Conservation (phyloP, 345 rosid genomes). For the Jatropha curcas region DNA sequence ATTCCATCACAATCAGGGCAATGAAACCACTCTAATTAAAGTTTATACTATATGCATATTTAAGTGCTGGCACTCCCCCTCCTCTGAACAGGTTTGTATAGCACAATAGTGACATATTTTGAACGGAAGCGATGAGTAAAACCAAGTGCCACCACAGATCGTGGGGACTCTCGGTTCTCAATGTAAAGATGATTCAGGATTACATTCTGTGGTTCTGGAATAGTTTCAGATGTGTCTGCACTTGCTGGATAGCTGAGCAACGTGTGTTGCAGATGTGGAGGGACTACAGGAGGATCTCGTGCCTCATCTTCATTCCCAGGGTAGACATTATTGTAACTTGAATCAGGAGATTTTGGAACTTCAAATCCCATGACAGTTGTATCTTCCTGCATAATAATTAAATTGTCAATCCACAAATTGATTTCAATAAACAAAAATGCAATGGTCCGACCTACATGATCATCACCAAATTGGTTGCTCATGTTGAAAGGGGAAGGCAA, state of each 20-base stretch:
- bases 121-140: conserved; percentile 86
- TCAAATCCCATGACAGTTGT: conserved; percentile 83
- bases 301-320: conserved; percentile 68
- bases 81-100: conserved; percentile 68
- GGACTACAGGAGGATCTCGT: conserved; percentile 83
- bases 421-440: conserved; percentile 9
- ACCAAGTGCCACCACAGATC: conserved; percentile 92
- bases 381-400: conserved; percentile 55
- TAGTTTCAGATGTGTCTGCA: conserved; percentile 45
- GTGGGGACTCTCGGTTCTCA: conserved; percentile 78
- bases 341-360: conserved; percentile 83
- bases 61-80: conserved; percentile 49
- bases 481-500: conserved; percentile 38
- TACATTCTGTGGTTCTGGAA: conserved; percentile 62
- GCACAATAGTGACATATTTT: conserved; percentile 87
- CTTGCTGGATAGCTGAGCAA: conserved; percentile 55
- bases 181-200: conserved; percentile 88
- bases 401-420: background rate
- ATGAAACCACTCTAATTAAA: conserved; percentile 14
- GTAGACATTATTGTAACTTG: conserved; percentile 77
- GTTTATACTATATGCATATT: conserved; percentile 27
- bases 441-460: conserved; percentile 48
- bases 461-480: conserved; percentile 52
- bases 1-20: conserved; percentile 25
- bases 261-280: conserved; percentile 72